Evolutionary conservation across 2,329 filamentous ascomycete genomes (phyloP).

Genomic region (Rutstroemia sp.): DNA sequence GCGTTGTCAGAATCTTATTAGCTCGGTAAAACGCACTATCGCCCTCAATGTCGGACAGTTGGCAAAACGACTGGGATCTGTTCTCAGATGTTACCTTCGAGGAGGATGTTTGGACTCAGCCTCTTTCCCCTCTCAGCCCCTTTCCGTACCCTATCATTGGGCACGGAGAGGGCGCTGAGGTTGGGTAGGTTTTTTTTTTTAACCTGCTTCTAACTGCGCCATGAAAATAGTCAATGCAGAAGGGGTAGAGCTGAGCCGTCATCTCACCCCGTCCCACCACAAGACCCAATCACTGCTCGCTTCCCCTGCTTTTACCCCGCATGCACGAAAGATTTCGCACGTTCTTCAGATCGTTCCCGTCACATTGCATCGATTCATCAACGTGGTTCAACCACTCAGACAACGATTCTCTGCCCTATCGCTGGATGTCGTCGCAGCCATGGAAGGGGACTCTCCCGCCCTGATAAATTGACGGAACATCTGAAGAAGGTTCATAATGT

Average conservation of each 20-base stretch:
- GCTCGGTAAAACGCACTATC: neutral
- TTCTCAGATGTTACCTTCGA: neutral
- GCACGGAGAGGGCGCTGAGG: neutral
- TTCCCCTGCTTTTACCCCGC: neutral
- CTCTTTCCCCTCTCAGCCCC: neutral
- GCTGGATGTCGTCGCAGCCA: neutral
- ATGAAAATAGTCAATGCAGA: no score
- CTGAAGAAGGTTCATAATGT: neutral
- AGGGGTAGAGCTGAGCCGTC: no score
- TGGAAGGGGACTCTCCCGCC: neutral
- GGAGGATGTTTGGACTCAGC: neutral
- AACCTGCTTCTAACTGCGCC: no score
- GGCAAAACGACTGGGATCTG: neutral
- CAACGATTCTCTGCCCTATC: neutral
- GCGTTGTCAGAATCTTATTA: neutral
- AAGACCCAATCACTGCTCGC: neutral
- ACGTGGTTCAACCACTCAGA: neutral
- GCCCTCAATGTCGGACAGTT: neutral
- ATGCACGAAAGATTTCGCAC: neutral
- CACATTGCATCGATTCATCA: neutral
- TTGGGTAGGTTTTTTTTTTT: neutral
- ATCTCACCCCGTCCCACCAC: no score
- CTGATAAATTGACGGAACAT: neutral
- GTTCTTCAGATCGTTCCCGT: neutral
- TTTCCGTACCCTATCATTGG: neutral